Evolutionary conservation across 176 grass and related monocot species (phyloP), one percentile per base, ranked within the genome.

Genomic region (Oryza coarctata): DNA sequence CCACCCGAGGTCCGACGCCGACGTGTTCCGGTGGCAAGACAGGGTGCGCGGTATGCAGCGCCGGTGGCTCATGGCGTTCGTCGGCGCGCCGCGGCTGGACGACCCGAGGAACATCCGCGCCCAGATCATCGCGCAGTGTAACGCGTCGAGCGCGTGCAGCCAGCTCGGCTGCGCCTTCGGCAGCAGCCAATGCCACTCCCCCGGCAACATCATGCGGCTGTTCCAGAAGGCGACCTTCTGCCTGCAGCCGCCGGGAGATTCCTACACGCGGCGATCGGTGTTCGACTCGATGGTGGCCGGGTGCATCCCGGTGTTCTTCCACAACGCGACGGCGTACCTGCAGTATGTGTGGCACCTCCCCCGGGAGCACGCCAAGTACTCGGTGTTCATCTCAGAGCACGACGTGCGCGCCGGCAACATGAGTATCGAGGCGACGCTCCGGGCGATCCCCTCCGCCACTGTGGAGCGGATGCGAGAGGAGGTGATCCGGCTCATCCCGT

Each of bases 251-350:
- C 76, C 84, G 3, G 89, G 89, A 9, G 84, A 88, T 40, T 71
- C 89, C 9, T 80, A 34, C 77, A 91, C 89, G 68, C 84, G 85
- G 36, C 67, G 89, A 4, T 91, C 84, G 20, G 86, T 33, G 65
- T 91, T 91, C 63, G 89, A 91, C 75, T 80, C 89, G 5, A 88
- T 91, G 75, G 76, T 88, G 12, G 85, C 85, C 41, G 89, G 89
- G 1, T 88, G 89, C 79, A 85, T 91, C 50, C 84, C 85, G 41
- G 89, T 91, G 68, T 91, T 91, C 84, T 91, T 91, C 68, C 63
- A 91, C 75, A 10, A 15, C 32, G 34, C 30, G 22, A 72, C 89
- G 12, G 81, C 89, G 80, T 91, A 91, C 41, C 27, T 76, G 60
- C 81, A 88, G 82, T 91, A 91, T 38, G 14, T 11, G 34, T 91